Conservation (phyloP, 371 early-diverging fungal species). For the Furculomyces boomerangus region DNA sequence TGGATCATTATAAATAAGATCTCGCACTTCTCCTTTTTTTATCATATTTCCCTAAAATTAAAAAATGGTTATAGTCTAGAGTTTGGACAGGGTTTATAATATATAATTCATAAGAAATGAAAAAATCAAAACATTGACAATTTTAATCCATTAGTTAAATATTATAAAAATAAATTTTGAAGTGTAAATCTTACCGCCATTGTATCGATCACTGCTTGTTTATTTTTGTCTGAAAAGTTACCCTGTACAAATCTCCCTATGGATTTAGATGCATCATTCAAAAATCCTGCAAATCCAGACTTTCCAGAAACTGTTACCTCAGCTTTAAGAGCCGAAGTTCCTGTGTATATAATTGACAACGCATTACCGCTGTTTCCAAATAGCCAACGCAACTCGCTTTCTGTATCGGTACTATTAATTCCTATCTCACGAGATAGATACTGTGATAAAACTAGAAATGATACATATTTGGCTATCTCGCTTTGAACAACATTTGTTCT, state of each 20-base stretch:
- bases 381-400: conserved; percentile 14
- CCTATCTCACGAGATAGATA: conserved; percentile 16
- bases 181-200: conserved; percentile 36
- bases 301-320: conserved; percentile 83
- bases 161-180: too few species aligned
- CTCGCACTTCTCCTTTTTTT: not conserved
- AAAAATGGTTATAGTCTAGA: not conserved
- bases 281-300: conserved; percentile 35
- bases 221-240: conserved; percentile 77
- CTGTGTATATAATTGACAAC: conserved; percentile 88
- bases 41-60: not conserved
- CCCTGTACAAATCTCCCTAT: conserved; percentile 82
- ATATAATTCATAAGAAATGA: too few species aligned
- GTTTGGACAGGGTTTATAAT: too few species aligned
- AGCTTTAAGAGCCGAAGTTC: conserved; percentile 93
- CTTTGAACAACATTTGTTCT: conserved; percentile 58
- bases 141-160: too few species aligned
- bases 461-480: conserved; percentile 28
- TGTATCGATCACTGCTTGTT: conserved; percentile 79
- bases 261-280: conserved; percentile 84
- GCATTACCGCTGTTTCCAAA: conserved; percentile 66
- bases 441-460: conserved; percentile 5
- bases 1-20: not conserved
- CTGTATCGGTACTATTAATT: conserved; percentile 4
- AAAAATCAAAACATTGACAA: too few species aligned